Base-by-base conservation (phyloP, 345 rosid genomes). In the Lepidium aucheri region DNA sequence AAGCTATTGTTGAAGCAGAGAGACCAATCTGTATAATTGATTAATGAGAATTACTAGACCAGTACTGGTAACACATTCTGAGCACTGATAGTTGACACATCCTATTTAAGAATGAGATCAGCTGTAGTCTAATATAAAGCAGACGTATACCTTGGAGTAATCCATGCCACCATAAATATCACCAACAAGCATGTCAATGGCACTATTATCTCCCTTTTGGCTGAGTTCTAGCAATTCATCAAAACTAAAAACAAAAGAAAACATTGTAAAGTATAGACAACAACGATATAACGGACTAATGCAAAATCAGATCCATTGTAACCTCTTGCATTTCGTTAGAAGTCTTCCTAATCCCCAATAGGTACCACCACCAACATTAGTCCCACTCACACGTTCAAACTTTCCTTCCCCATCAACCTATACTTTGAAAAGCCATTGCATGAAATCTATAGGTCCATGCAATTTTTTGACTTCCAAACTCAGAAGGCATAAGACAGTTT, bases 341-440 rank as follows among this genome's bases (percentile, higher is more conserved):
- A 91, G 90, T 78, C 81, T 86, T 77, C 98, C 98, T 80, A 93
- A 80, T 61, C 98, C 98, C 96, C 96, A 93, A 41, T 90, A 93
- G 51, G 98, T 90, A 68, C 98, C 98, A 77, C 98, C 98, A 14
- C 98, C 98, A 60, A 90, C 97, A 82, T 93, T 93, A 56, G 98
- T 93, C 38, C 98, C 97, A 38, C 98, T 93, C 60, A 93, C 96
- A 56, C 97, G 90, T 81, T 93, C 72, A 76, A 88, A 93, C 71
- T 90, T 90, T n/a, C 98, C 97, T 64, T 93, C 98, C 36, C 96
- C 97, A 56, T 93, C 98, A 73, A 91, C 96, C 98, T 91, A 70
- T 49, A 36, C 16, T 39, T 67, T 60, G 53, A 17, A 61, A 69
- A 74, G 33, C 9, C 26, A 40, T 3, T 62, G 43, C 40, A 1